A percentile compares a stretch with the other conserved stretches of the same genome.
These are phyloP conservation scores for Talaromyces sp. DNA, from an alignment of 2,329 filamentous ascomycete species.

Conservation along the genomic window DNA sequence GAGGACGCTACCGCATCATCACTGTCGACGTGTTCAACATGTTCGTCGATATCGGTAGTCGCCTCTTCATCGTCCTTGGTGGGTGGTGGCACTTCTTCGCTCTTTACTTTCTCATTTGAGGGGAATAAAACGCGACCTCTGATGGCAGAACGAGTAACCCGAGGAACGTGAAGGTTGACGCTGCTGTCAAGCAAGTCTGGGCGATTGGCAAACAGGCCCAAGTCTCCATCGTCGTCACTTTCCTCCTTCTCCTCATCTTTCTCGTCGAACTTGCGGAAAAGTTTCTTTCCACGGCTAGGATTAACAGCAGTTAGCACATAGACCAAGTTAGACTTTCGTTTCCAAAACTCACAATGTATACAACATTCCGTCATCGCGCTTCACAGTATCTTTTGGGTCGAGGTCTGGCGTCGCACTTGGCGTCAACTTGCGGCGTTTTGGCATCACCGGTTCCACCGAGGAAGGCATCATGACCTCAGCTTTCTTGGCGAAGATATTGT, in stretches of 20 bases:
- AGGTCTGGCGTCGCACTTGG: conserved; percentile 29
- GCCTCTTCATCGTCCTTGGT: conserved; percentile 46
- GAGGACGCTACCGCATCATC: conserved; percentile 20
- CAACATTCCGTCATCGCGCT: conserved; percentile 53
- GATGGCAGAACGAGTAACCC: conserved; percentile 53
- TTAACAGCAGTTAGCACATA: conserved; percentile 20
- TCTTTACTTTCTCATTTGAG: conserved; percentile 36
- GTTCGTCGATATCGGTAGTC: conserved; percentile 50
- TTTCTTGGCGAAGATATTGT: conserved; percentile 53
- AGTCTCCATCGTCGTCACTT: conserved; percentile 27
- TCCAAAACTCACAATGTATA: conserved; percentile 54
- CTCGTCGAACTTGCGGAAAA: conserved; percentile 50
- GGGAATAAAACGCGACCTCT: conserved; percentile 58
- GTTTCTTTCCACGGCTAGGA: conserved; percentile 55
- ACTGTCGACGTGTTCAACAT: conserved; percentile 16
- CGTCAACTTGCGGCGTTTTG: conserved; percentile 32
- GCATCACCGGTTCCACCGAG: conserved; percentile 22
- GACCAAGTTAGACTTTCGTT: neutral
- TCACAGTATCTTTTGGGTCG: conserved; percentile 47
- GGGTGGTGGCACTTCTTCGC: conserved; percentile 28
- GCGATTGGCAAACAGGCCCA: conserved; percentile 36
- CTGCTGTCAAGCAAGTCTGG: conserved; percentile 32
- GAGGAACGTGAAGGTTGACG: conserved; percentile 32
- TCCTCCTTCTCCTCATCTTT: conserved; percentile 39
- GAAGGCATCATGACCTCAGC: conserved; percentile 21